Evolutionary conservation across 495 filamentous ascomycete genomes (phyloP).

Genomic region (Xanthoparmelia taractica): DNA sequence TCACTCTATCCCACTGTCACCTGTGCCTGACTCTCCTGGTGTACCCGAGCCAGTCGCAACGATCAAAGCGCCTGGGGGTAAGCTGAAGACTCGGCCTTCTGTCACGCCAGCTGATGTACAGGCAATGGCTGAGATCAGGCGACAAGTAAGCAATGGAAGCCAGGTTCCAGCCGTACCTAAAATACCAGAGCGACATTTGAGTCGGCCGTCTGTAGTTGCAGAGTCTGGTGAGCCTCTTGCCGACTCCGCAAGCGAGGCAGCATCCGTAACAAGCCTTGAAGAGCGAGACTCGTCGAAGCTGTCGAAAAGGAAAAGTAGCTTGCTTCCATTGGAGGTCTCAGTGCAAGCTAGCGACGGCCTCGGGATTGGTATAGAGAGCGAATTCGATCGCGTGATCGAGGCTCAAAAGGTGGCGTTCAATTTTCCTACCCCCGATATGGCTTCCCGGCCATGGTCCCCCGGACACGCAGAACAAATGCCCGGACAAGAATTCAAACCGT

Average conservation of each 20-base stretch:
- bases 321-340: constrained; percentile 63
- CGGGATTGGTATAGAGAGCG: constrained; percentile 76
- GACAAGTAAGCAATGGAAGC: constrained; percentile 62
- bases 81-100: constrained; percentile 84
- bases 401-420: constrained; percentile 86
- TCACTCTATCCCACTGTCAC: constrained; percentile 49
- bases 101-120: constrained; percentile 76
- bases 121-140: constrained; percentile 78
- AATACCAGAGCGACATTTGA: constrained; percentile 52
- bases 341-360: constrained; percentile 46
- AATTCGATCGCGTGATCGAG: constrained; percentile 94
- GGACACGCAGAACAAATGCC: constrained; percentile 22
- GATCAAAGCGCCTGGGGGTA: constrained; percentile 79
- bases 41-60: constrained; percentile 84
- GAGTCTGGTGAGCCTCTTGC: constrained; percentile 28
- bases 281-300: constrained; percentile 23
- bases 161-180: constrained; percentile 53
- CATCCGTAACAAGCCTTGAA: constrained; percentile 17
- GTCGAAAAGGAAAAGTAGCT: constrained; percentile 43
- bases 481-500: constrained; percentile 28
- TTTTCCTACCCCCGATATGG: constrained; percentile 40
- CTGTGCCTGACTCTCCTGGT: constrained; percentile 44
- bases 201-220: constrained; percentile 38
- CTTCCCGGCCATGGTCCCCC: constrained; percentile 16
- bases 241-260: constrained; percentile 19